Conservation (phyloP, 169 alveolate species). For the Cryptosporidium parvum region DNA sequence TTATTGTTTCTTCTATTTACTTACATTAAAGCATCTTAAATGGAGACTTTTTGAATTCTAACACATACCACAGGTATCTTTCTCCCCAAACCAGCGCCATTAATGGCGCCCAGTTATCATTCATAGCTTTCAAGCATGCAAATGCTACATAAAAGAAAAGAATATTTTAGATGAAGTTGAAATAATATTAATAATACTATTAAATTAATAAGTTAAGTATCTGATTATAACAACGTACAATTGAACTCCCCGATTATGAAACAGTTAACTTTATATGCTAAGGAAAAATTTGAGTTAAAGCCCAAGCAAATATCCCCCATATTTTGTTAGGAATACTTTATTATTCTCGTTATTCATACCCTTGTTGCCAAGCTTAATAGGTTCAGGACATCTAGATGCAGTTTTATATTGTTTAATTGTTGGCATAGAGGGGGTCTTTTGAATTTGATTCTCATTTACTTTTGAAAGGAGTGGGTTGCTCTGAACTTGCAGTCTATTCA, state of each 20-base stretch:
- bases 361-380: not conserved
- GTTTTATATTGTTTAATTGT: not conserved
- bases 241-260: not conserved
- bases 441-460: not conserved
- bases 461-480: slow-evolving; percentile 14
- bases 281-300: slow-evolving; percentile 2
- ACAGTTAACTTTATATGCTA: not conserved
- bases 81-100: slow-evolving; percentile 19
- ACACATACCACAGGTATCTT: not conserved
- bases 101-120: not conserved
- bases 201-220: not conserved
- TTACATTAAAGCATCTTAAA: slow-evolving; percentile 4
- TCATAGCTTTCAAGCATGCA: not conserved
- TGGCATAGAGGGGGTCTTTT: slow-evolving; percentile 16
- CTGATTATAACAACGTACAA: too few relatives aligned
- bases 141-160: not conserved
- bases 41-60: not conserved
- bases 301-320: slow-evolving; percentile 63
- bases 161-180: not conserved
- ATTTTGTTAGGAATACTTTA: slow-evolving; percentile 25
- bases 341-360: not conserved
- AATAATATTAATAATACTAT: not conserved
- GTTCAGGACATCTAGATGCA: not conserved
- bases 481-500: not conserved
- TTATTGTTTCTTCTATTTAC: not conserved